These are phyloP conservation scores for Aspergillus homomorphus DNA, from an alignment of 495 filamentous ascomycete species.

Conservation along the genomic window DNA sequence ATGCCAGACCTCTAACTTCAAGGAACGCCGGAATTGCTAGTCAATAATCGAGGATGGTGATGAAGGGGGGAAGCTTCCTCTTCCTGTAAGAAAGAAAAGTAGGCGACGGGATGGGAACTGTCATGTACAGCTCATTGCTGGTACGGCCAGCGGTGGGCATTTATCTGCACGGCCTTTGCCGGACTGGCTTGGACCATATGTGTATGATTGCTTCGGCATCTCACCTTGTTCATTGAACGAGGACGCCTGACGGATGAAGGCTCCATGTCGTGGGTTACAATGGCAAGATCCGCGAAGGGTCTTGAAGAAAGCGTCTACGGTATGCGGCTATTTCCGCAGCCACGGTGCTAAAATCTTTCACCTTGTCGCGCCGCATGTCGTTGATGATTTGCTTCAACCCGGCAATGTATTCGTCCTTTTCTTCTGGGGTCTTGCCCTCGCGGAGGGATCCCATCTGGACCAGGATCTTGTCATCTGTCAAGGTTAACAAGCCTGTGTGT, in stretches of 20 bases:
- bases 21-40: conserved; percentile 11
- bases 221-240: conserved; percentile 29
- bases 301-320: conserved; percentile 65
- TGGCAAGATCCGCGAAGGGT: conserved; percentile 47
- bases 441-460: conserved; percentile 71
- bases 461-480: conserved; percentile 81
- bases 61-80: not conserved
- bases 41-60: not conserved
- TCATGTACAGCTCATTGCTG: conserved; percentile 3
- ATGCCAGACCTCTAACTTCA: conserved; percentile 8
- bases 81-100: not conserved
- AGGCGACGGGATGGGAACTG: not conserved
- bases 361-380: conserved; percentile 67
- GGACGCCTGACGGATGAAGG: conserved; percentile 2
- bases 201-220: conserved; percentile 20
- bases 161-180: not conserved
- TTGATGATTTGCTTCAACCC: conserved; percentile 75
- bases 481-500: conserved; percentile 54
- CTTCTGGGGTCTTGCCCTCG: conserved; percentile 67
- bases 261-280: conserved; percentile 34
- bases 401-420: conserved; percentile 66
- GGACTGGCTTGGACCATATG: not conserved
- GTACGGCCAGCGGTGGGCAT: not conserved
- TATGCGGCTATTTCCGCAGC: conserved; percentile 78
- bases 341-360: conserved; percentile 78